Evolutionary conservation across 805 yeast genomes (phyloP).

Genomic region (Ogataea allantospora): DNA sequence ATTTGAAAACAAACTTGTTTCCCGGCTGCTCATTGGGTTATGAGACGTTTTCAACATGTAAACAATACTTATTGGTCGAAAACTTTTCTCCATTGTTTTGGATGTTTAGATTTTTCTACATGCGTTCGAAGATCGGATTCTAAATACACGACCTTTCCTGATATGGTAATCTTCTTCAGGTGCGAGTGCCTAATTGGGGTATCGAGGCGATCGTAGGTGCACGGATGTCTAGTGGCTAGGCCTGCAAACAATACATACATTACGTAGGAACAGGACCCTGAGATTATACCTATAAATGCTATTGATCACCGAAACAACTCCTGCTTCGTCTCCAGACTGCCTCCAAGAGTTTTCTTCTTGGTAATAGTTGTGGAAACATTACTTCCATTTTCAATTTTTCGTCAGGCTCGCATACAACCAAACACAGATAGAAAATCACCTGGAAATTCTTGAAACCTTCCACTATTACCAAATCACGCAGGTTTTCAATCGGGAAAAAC

Average conservation of each 20-base stretch:
- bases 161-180: conserved; percentile 2
- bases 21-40: neutral
- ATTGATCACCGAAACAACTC: conserved; percentile 10
- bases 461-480: conserved; percentile 67
- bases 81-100: conserved; percentile 8
- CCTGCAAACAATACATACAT: neutral
- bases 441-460: conserved; percentile 73
- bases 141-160: conserved; percentile 9
- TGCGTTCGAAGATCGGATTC: neutral
- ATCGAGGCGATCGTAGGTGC: neutral
- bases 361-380: conserved; percentile 32
- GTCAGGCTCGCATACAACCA: conserved; percentile 45
- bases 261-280: conserved; percentile 1
- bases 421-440: conserved; percentile 62
- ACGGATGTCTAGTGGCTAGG: conserved; percentile 1
- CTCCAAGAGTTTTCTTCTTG: conserved; percentile 31
- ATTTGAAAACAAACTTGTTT: conserved; percentile 10
- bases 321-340: conserved; percentile 28
- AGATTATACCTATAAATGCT: neutral
- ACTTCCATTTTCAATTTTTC: conserved; percentile 27
- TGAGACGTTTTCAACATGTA: neutral
- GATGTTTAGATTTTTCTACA: conserved; percentile 9
- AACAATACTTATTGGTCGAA: conserved; percentile 3
- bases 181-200: conserved; percentile 3
- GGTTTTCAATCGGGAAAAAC: conserved; percentile 56